Base-by-base conservation (phyloP, 306 rosid species). In the Quillaja saponaria region DNA sequence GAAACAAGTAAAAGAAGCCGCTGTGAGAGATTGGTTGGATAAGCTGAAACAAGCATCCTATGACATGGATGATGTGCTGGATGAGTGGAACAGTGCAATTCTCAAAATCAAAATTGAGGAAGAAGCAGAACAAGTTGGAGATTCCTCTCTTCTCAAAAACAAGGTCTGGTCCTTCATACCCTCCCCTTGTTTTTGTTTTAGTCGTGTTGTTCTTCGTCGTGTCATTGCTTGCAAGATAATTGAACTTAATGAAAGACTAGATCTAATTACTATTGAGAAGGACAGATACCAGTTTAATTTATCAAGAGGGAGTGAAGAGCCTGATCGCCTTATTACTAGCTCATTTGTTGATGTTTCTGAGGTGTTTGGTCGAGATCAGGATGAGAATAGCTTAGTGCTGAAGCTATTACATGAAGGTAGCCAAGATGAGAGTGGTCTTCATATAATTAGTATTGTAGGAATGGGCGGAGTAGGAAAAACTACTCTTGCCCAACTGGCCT, bases 331-430 rank as follows among this genome's bases (percentile, higher is more conserved):
- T n/a, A n/a, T n/a, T n/a, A n/a, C n/a, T n/a, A n/a, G n/a, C n/a
- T n/a, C n/a, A n/a, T n/a, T n/a, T n/a, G n/a, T n/a, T n/a, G n/a
- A n/a, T n/a, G n/a, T n/a, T n/a, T 38, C 71, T 7, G 49, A 39
- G 44, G 66, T 65, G 18, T 72, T 33, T 19, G 72, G 76, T 1
- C 63, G 71, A 55, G 58, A 48, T 1, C 38, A 20, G 8, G 76
- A 71, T 15, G 65, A 58, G 49, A 58, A 41, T 17, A 34, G 61
- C 9, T 33, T 52, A 4, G 18, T 35, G 33, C 25, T 20, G 9
- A 15, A 61, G 0, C 28, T 45, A 33, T 52, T 42, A 15, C 41
- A 52, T 42, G 52, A 52, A 13, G n/a, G n/a, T n/a, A n/a, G n/a
- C n/a, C n/a, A 52, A 13, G 38, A 52, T 0, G 5, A 19, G 37